Evolutionary conservation across 495 filamentous ascomycete genomes (phyloP), one percentile per base, ranked within the genome.

Genomic region (Sabuloglossum arenarium): DNA sequence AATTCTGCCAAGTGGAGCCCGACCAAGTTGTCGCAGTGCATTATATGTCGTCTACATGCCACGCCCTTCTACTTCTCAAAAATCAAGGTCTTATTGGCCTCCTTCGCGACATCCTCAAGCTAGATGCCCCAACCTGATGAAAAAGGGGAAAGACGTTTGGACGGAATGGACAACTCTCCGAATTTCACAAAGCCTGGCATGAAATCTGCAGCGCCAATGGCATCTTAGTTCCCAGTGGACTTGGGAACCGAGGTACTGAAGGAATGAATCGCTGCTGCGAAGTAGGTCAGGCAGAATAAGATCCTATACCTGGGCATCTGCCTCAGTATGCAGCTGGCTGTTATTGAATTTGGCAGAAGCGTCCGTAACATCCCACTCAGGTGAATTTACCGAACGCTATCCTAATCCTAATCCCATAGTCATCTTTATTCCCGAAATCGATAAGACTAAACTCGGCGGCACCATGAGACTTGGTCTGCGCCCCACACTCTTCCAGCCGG

Each of bases 271-370:
- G 69, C 76, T 54, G 86, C 82, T 1, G 80, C 82, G 30, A 79
- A 79, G 46, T 94, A 83, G 82, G 88, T 90, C 9, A 82, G 91
- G 34, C 80, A 82, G 49, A 81, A 86, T 58, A 81, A 82, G 42
- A 75, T 73, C 2, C 90, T 89, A 24, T 95, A 83, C 70, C 75
- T 97, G 8, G 90, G 91, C 53, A 84, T 98, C 56, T 98, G 91
- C 67, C 78, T 98, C 16, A 91, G 91, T 37, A 85, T 98, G 80
- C 91, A 98, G 67, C 72, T 95, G 37, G 89, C 91, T 19, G 88
- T 95, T 16, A 84, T 95, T 59, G 90, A 97, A 63, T 86, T 77
- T 58, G 86, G 86, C n/a, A 76, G 84, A 37, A 77, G 88, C 58
- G 69, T 86, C 10, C 81, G 75, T 69, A 77, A 72, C 28, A 69